Percentiles rank a stretch among this genome's conserved stretches.
Conservation (phyloP, 495 filamentous ascomycete species). For the Cudoniella acicularis region DNA sequence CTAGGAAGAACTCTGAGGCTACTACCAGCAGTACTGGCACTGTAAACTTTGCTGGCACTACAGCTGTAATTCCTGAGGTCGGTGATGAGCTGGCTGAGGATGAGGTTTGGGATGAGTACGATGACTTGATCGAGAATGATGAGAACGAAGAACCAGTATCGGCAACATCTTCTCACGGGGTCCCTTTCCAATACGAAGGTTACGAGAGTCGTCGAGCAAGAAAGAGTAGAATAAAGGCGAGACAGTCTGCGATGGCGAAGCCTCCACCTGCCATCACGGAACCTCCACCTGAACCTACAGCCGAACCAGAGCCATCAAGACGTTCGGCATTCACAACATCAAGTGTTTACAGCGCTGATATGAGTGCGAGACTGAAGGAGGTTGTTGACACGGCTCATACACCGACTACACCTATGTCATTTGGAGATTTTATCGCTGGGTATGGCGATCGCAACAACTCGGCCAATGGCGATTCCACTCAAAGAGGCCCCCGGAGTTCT, state of each 20-base stretch:
- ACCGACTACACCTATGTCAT: conserved; percentile 48
- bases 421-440: conserved; percentile 49
- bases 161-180: conserved; percentile 42
- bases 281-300: background rate
- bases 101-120: conserved; percentile 90
- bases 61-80: conserved; percentile 57
- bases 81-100: conserved; percentile 65
- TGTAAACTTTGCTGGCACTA: conserved; percentile 31
- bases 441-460: conserved; percentile 45
- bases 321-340: conserved; percentile 16
- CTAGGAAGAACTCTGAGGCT: conserved; percentile 63
- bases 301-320: background rate
- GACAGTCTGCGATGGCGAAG: conserved; percentile 18
- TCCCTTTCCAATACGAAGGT: conserved; percentile 42
- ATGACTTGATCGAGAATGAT: conserved; percentile 75
- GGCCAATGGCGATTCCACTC: conserved; percentile 23
- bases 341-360: conserved; percentile 39
- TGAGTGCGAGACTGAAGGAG: conserved; percentile 42
- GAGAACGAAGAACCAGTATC: conserved; percentile 39
- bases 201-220: conserved; percentile 30
- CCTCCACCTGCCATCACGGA: conserved; percentile 5
- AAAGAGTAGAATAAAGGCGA: conserved; percentile 27
- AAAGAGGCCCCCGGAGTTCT: conserved; percentile 1
- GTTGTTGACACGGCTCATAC: conserved; percentile 32
- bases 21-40: conserved; percentile 67